Percentiles rank a stretch among this genome's conserved stretches.
These are phyloP conservation scores for Circinella umbellata DNA, from an alignment of 371 early-diverging fungal species.

Conservation along the genomic window DNA sequence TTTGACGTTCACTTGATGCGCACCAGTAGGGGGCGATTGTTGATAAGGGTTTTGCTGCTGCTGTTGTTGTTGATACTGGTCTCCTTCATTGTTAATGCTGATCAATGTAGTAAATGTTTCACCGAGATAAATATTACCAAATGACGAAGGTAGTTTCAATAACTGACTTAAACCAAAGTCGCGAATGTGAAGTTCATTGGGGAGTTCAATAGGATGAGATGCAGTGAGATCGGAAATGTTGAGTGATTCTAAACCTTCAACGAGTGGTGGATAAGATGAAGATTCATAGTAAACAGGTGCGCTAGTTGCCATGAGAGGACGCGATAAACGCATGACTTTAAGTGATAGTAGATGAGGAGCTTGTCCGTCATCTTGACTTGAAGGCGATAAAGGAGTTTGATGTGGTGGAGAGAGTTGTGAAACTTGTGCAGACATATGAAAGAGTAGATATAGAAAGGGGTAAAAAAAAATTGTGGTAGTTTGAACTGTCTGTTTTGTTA, in stretches of 20 bases:
- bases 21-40: constrained; percentile 25
- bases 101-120: constrained; percentile 92
- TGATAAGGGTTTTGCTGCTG: constrained; percentile 17
- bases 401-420: constrained; percentile 23
- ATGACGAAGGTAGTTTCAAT: constrained; percentile 67
- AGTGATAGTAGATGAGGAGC: constrained; percentile 77
- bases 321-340: constrained; percentile 92
- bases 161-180: constrained; percentile 71
- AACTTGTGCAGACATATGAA: constrained; percentile 17
- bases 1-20: constrained; percentile 76
- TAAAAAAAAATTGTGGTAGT: no score
- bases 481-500: no score
- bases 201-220: constrained; percentile 35
- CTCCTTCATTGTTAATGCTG: constrained; percentile 80
- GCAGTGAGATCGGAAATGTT: constrained; percentile 43
- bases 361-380: constrained; percentile 44
- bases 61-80: neutral
- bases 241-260: constrained; percentile 49
- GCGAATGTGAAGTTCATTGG: constrained; percentile 44
- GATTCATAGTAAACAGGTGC: constrained; percentile 56
- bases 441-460: neutral
- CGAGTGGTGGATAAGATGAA: constrained; percentile 25
- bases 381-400: constrained; percentile 15
- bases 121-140: constrained; percentile 94
- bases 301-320: constrained; percentile 72